Conservation (phyloP, 768 basidiomycete genomes). For the Coprinopsis strossmayeri region DNA sequence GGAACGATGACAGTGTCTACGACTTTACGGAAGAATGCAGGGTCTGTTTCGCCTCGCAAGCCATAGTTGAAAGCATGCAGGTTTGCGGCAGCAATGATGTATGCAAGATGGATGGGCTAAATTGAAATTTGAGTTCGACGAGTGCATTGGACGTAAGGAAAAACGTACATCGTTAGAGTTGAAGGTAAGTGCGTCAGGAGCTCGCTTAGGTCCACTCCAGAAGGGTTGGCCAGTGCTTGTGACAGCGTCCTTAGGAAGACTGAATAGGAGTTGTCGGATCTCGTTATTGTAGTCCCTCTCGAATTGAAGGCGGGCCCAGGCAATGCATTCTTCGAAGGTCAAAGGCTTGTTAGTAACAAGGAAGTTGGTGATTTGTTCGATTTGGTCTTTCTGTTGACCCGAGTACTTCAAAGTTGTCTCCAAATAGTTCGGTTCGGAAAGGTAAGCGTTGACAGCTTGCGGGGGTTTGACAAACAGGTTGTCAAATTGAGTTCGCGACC, state of each 20-base stretch:
- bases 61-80: slow-evolving; percentile 98
- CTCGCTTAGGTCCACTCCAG: slow-evolving; percentile 98
- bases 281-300: slow-evolving; percentile 91
- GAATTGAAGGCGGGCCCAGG: slow-evolving; percentile 94
- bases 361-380: slow-evolving; percentile 83
- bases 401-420: slow-evolving; percentile 88
- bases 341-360: slow-evolving; percentile 90
- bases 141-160: neutral
- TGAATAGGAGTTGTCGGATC: slow-evolving; percentile 88
- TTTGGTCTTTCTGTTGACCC: slow-evolving; percentile 85
- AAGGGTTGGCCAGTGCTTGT: slow-evolving; percentile 93
- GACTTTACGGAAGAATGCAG: slow-evolving; percentile 73
- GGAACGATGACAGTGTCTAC: slow-evolving; percentile 81
- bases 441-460: slow-evolving; percentile 91
- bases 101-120: slow-evolving; percentile 80
- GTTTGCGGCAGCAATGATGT: slow-evolving; percentile 91
- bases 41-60: slow-evolving; percentile 82
- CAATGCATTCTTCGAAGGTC: slow-evolving; percentile 94
- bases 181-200: slow-evolving; percentile 86
- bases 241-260: slow-evolving; percentile 89
- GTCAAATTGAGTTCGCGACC: slow-evolving; percentile 92
- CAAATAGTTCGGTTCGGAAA: slow-evolving; percentile 93
- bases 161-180: slow-evolving; percentile 74
- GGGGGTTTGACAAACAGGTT: slow-evolving; percentile 90
- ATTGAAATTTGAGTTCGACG: slow-evolving; percentile 11